phyloP scores from a whole-genome alignment of 352 stramenopile genomes.

The Globisporangium polare region DNA sequence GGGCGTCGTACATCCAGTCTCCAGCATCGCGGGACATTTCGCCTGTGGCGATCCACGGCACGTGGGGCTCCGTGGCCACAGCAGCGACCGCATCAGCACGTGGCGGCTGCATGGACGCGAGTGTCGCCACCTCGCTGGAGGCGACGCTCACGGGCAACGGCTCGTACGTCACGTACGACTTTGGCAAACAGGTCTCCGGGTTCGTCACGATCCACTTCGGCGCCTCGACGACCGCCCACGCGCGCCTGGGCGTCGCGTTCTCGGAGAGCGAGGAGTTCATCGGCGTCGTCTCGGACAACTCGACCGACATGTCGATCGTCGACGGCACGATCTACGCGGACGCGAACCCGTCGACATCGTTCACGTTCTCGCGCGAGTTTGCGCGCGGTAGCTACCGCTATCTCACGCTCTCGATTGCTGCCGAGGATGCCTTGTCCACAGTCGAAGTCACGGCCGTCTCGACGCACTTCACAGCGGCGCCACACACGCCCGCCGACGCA shows the following conservation, averaged over 20 bases:
- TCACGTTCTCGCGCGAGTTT: background rate
- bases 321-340: constrained; percentile 35
- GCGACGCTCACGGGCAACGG: constrained; percentile 26
- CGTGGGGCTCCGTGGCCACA: background rate
- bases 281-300: constrained; percentile 28
- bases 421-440: background rate
- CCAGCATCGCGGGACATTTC: background rate
- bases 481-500: background rate
- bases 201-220: constrained; percentile 31
- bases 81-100: background rate
- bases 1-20: background rate
- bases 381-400: background rate
- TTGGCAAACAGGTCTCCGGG: constrained; percentile 27
- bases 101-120: background rate
- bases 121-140: background rate
- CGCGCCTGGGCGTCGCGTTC: constrained; percentile 16
- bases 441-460: background rate
- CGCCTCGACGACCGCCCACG: background rate
- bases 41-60: background rate
- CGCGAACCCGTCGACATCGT: constrained; percentile 11
- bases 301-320: constrained; percentile 29
- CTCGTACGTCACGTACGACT: constrained; percentile 34
- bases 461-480: background rate
- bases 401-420: background rate
- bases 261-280: constrained; percentile 29